Evolutionary conservation across 768 basidiomycete species (phyloP).

Genomic region (Galerina marginata): DNA sequence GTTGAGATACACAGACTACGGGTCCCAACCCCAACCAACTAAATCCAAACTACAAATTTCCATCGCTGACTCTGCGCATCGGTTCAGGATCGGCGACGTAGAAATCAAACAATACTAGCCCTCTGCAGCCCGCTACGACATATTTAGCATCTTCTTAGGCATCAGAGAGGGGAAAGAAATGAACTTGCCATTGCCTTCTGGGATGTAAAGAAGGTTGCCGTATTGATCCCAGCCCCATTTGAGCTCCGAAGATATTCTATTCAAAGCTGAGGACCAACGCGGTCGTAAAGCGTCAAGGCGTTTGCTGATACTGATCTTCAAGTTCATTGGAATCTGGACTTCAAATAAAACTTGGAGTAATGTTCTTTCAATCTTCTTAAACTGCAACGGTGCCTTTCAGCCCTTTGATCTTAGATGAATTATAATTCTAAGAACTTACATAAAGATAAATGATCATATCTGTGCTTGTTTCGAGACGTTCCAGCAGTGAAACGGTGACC

Average conservation of each 20-base stretch:
- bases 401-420: neutral
- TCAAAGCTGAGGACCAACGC: conserved; percentile 13
- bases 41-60: neutral
- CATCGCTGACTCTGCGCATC: neutral
- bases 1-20: too few relatives aligned
- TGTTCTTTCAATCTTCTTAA: conserved; percentile 14
- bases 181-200: conserved; percentile 8
- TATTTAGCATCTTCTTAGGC: neutral
- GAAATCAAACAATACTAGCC: neutral
- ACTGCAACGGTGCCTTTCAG: neutral
- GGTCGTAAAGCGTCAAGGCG: conserved; percentile 14
- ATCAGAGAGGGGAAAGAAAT: neutral
- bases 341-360: conserved; percentile 8
- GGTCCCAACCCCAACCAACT: too few relatives aligned
- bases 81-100: neutral
- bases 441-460: conserved; percentile 18
- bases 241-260: conserved; percentile 3
- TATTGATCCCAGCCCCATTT: conserved; percentile 21
- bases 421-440: conserved; percentile 2
- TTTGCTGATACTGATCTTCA: conserved; percentile 10
- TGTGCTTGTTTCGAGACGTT: conserved; percentile 3
- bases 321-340: conserved; percentile 2
- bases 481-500: conserved; percentile 8
- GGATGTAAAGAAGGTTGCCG: conserved; percentile 17
- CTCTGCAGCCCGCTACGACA: neutral